Evolutionary conservation across 306 rosid species (phyloP).

Genomic region (Quercus bicolor): DNA sequence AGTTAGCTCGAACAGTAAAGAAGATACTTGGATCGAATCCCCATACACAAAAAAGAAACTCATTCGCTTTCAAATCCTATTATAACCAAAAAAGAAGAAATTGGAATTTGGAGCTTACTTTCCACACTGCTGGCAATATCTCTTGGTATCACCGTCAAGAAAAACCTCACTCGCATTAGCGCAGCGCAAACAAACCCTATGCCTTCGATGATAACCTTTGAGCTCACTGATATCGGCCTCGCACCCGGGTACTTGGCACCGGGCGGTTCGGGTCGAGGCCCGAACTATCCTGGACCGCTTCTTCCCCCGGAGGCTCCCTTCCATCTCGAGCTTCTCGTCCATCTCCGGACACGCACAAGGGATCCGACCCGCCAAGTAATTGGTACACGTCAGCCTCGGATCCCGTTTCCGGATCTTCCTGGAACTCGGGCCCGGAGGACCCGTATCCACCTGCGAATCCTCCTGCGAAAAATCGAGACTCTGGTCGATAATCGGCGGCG

Average conservation of each 20-base stretch:
- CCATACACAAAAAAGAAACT: no score
- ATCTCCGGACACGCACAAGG: conserved; percentile 98
- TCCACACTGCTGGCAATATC: conserved; percentile 99
- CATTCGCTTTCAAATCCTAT: no score
- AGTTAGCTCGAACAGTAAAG: no score
- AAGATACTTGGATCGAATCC: no score
- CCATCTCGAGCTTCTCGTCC: conserved; percentile 61
- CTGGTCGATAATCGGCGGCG: neutral
- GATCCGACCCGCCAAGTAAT: conserved; percentile 76
- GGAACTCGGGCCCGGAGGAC: neutral
- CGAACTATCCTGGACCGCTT: conserved; percentile 58
- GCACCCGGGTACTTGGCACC: conserved; percentile 90
- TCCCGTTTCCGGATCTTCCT: conserved; percentile 75
- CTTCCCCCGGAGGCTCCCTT: conserved; percentile 55
- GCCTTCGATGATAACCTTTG: conserved; percentile 86
- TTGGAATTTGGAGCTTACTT: conserved; percentile 46
- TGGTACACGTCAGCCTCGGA: conserved; percentile 79
- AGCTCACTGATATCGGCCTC: conserved; percentile 76
- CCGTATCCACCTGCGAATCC: neutral
- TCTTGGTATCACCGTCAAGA: conserved; percentile 57
- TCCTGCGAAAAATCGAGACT: neutral
- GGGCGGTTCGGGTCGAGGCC: conserved; percentile 29
- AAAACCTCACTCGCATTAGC: conserved; percentile 64
- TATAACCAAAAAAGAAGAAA: no score
- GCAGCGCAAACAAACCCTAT: conserved; percentile 83